Conservation (phyloP, 2,329 filamentous ascomycete genomes). For the Pezicula radicicola region DNA sequence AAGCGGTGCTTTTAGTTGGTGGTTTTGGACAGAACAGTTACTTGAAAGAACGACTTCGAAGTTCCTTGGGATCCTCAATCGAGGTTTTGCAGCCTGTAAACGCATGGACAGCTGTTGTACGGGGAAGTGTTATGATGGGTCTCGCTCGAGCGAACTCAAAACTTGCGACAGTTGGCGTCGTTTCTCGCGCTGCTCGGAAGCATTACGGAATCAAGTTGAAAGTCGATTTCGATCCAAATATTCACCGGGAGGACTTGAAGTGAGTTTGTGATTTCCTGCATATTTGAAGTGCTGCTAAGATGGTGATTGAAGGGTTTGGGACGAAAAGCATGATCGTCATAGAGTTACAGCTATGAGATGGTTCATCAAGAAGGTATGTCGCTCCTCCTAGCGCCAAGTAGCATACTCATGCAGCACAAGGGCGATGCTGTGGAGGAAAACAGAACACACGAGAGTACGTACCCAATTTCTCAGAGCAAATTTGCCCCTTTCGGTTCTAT, state of each 20-base stretch:
- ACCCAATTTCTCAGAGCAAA: no score
- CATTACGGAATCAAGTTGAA: slow-evolving; percentile 37
- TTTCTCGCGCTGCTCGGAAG: slow-evolving; percentile 39
- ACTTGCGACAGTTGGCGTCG: slow-evolving; percentile 34
- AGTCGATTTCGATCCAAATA: slow-evolving; percentile 1
- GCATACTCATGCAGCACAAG: not conserved
- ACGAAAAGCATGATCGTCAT: not conserved
- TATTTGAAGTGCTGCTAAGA: no score
- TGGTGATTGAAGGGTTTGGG: slow-evolving; percentile 5
- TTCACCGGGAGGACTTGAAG: slow-evolving; percentile 5
- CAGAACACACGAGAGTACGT: slow-evolving; percentile 1
- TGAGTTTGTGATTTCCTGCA: not conserved
- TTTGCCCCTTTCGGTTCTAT: no score
- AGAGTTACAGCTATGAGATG: slow-evolving; percentile 6
- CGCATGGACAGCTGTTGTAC: slow-evolving; percentile 48
- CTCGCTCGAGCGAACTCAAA: slow-evolving; percentile 27
- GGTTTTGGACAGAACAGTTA: slow-evolving; percentile 17
- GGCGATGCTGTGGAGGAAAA: slow-evolving; percentile 8
- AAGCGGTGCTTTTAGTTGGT: slow-evolving; percentile 17
- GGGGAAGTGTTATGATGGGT: slow-evolving; percentile 49
- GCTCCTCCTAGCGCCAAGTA: no score
- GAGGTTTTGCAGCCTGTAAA: slow-evolving; percentile 45
- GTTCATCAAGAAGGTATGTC: slow-evolving; percentile 6
- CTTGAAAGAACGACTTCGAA: slow-evolving; percentile 35
- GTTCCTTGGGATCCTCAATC: slow-evolving; percentile 32